A percentile compares a stretch with the other conserved stretches of the same genome.
Conservation (phyloP, 2,329 filamentous ascomycete species). For the Hymenoscyphus occultus region DNA sequence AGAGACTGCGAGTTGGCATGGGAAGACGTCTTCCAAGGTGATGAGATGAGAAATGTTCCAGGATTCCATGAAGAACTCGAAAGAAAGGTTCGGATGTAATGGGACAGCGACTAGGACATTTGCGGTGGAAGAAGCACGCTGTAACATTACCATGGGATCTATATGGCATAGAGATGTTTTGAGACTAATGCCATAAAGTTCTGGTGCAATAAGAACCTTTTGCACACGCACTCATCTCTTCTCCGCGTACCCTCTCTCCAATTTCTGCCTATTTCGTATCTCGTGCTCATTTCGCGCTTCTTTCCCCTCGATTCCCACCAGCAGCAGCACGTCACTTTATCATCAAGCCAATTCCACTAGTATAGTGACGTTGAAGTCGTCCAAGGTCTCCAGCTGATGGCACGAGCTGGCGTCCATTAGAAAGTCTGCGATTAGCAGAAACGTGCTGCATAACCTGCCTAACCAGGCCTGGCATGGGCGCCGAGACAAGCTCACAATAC, state of each 20-base stretch:
- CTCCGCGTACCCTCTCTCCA: background rate
- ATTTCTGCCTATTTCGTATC: background rate
- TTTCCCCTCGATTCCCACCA: too few species aligned
- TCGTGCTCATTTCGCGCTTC: too few species aligned
- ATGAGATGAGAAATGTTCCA: constrained; percentile 66
- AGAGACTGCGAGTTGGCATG: constrained; percentile 75
- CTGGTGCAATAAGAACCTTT: background rate
- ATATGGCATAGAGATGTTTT: background rate
- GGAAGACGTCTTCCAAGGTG: constrained; percentile 90
- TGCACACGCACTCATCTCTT: background rate
- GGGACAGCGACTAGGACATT: constrained; percentile 5
- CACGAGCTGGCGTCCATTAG: background rate
- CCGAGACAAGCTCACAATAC: background rate
- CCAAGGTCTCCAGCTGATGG: background rate
- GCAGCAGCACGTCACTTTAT: background rate
- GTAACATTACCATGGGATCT: background rate
- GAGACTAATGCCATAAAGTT: background rate
- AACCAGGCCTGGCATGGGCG: background rate
- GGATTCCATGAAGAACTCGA: constrained; percentile 93
- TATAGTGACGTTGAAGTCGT: background rate
- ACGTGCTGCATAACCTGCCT: background rate
- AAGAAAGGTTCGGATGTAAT: constrained; percentile 75
- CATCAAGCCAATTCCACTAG: background rate
- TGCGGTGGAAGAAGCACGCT: background rate
- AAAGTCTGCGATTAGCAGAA: background rate